phyloP scores from a whole-genome alignment of 495 filamentous ascomycete genomes.

The Pseudevernia furfuracea region DNA sequence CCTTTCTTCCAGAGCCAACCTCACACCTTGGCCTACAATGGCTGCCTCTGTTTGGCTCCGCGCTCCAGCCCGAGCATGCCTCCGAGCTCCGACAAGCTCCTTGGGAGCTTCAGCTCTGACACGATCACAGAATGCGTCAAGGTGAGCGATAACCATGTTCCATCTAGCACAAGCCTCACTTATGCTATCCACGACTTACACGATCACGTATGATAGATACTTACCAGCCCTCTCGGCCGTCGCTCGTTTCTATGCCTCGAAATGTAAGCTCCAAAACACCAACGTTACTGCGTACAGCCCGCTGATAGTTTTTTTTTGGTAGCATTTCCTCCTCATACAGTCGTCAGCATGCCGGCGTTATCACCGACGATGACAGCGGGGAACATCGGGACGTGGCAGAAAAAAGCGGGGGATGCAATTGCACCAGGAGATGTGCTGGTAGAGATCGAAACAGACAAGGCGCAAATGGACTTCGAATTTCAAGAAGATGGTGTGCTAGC shows the following conservation, averaged over 20 bases:
- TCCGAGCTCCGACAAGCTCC: conserved; percentile 21
- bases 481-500: conserved; percentile 96
- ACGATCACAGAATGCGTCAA: conserved; percentile 19
- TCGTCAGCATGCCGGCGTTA: conserved; percentile 96
- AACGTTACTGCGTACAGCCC: too few relatives aligned
- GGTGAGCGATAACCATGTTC: not conserved
- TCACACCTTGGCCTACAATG: conserved; percentile 16
- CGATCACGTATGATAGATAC: conserved; percentile 17
- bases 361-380: conserved; percentile 96
- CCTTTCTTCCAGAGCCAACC: not conserved
- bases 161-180: not conserved
- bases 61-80: conserved; percentile 16
- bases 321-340: conserved; percentile 87
- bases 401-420: conserved; percentile 85
- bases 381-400: conserved; percentile 97
- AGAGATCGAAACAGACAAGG: conserved; percentile 99
- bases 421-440: conserved; percentile 94
- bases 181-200: not conserved
- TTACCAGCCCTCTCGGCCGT: conserved; percentile 52
- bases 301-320: not conserved
- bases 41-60: conserved; percentile 23
- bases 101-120: conserved; percentile 11
- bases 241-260: conserved; percentile 68
- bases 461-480: conserved; percentile 99
- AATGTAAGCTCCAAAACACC: conserved; percentile 45